A percentile compares a stretch with the other conserved stretches of the same genome.
phyloP scores from a whole-genome alignment of 768 basidiomycete genomes.

The Naganishia antarctica region DNA sequence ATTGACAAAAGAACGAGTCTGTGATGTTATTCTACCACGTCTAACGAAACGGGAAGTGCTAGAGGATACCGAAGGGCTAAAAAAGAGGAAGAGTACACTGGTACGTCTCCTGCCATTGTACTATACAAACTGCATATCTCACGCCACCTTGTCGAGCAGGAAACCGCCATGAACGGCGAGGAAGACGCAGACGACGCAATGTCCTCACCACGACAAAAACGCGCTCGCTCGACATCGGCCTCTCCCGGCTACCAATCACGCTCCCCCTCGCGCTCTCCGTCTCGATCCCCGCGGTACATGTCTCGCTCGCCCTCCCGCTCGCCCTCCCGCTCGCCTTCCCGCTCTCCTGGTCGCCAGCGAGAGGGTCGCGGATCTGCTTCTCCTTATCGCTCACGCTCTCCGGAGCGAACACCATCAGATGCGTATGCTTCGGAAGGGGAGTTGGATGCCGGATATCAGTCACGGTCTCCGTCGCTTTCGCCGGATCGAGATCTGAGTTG shows the following conservation, averaged over 20 bases:
- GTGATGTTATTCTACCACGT: slow-evolving; percentile 92
- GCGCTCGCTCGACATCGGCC: not conserved
- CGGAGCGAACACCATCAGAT: slow-evolving; percentile 23
- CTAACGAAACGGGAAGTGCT: slow-evolving; percentile 75
- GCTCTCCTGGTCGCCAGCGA: not conserved
- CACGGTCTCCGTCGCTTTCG: slow-evolving; percentile 14
- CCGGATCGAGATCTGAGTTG: slow-evolving; percentile 20
- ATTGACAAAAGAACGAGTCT: slow-evolving; percentile 82
- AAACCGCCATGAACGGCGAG: slow-evolving; percentile 13
- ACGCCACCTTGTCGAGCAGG: not conserved
- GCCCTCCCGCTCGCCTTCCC: not conserved
- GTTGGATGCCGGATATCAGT: slow-evolving; percentile 10
- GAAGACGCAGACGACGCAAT: not conserved
- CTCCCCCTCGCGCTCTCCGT: slow-evolving; percentile 13
- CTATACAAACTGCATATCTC: not conserved
- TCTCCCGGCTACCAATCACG: slow-evolving; percentile 8
- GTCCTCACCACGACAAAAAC: not conserved
- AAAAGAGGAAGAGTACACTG: slow-evolving; percentile 76
- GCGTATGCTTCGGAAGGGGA: slow-evolving; percentile 25
- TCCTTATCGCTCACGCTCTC: not conserved
- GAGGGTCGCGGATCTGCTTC: not conserved
- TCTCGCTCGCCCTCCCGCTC: slow-evolving; percentile 18
- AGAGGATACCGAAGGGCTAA: slow-evolving; percentile 87
- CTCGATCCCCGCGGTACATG: not conserved
- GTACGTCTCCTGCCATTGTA: slow-evolving; percentile 47